A percentile compares a stretch with the other conserved stretches of the same genome.
phyloP scores from a whole-genome alignment of 106 monocot genomes.

The Dendrobium catenatum region DNA sequence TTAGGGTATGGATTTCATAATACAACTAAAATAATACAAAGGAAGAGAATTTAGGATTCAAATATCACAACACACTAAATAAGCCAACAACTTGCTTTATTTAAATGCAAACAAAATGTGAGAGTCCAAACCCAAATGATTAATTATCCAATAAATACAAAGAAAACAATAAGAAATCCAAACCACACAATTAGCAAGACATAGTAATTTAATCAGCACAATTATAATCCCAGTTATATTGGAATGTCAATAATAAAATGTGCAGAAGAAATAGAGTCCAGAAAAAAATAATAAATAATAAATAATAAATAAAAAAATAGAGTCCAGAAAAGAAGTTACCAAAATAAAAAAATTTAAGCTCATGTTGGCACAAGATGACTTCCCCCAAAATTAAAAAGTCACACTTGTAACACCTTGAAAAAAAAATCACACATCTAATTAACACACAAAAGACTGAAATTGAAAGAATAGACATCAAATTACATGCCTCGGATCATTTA shows the following conservation, averaged over 20 bases:
- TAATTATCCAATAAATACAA: neutral
- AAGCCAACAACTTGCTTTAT: neutral
- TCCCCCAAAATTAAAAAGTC: neutral
- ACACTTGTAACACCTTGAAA: neutral
- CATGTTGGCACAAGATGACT: neutral
- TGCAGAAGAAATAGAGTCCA: too few relatives aligned
- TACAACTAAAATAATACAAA: neutral
- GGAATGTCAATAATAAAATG: too few relatives aligned
- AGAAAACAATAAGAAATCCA: neutral
- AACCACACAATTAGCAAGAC: too few relatives aligned
- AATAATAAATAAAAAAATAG: too few relatives aligned
- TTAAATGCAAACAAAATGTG: neutral
- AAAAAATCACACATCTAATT: too few relatives aligned
- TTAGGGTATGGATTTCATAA: too few relatives aligned
- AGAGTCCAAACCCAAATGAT: neutral
- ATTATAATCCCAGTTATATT: neutral
- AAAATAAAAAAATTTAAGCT: neutral
- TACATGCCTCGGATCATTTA: too few relatives aligned
- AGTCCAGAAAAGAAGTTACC: too few relatives aligned
- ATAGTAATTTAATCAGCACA: neutral
- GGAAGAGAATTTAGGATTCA: neutral
- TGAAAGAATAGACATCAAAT: too few relatives aligned
- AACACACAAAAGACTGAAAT: too few relatives aligned
- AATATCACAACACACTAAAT: neutral
- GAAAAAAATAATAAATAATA: too few relatives aligned